Evolutionary conservation across 768 basidiomycete species (phyloP), one percentile per base, ranked within the genome.

Genomic region (Mycena amicta): DNA sequence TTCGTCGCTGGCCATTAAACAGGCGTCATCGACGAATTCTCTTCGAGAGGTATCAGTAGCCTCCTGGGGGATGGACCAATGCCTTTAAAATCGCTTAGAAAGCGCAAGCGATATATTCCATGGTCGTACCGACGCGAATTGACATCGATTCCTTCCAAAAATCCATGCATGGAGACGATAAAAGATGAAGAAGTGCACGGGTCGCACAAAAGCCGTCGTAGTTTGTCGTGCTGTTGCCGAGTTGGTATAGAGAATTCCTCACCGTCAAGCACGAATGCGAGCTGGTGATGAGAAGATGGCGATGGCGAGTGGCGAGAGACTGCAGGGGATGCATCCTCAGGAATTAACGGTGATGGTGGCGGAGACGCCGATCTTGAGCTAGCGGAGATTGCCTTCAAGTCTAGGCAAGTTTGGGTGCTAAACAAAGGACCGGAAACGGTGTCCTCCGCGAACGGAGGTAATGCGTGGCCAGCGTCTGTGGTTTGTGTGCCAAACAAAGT

Each of bases 1-100:
- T 52, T 67, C 63, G 5, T 67, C 66, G 25, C 64, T 56, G 4
- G 53, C 53, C 30, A 80, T 41, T 6, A 78, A 49, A 55, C 80
- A 82, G 4, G 76, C 75, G 57, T 80, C 82, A 28, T 81, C 77
- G 23, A 83, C 67, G 22, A 63, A 62, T 29, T 74, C 78, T 58
- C 69, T 67, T 20, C 47, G 47, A 13, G 26, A 26, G 0, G 58
- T 57, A 13, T 64, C 67, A 27, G 33, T 57, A 50, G 53, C 29
- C 28, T 56, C 62, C 13, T 62, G 51, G 3, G 59, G 55, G 52
- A 60, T 23, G 26, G 47, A 54, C 60, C 61, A 61, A 59, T 65
- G 62, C 40, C 66, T 66, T 27, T 1, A 23, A 28, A 56, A 13
- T n/a, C n/a, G 27, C 12, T 69, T 50, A 63, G 58, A 52, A 39